Evolutionary conservation across 1,139 yeast species (phyloP), one percentile per base, ranked within the genome.

Genomic region (Magnusiomyces ingens): DNA sequence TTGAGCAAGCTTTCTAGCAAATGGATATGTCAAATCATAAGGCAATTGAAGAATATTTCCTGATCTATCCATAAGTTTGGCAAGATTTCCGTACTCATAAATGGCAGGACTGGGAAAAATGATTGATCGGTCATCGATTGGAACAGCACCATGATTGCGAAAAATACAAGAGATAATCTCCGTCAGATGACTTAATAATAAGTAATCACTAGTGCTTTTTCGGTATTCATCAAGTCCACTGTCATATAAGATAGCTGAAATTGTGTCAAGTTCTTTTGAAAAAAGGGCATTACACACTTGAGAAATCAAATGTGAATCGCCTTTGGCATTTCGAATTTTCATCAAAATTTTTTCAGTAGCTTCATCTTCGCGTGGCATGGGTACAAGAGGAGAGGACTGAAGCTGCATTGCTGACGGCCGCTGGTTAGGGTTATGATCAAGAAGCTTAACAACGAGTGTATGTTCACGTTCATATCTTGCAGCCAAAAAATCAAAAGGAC

Each of bases 261-360:
- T 95, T 56, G 85, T 74, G 67, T 84, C 84, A 60, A 88, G 84
- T 0, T 96, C 90, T 60, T 88, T 94, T 29, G 85, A 76, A 66
- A 93, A 93, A 44, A 93, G 71, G 0, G 94, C 85, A 57, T 84
- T 87, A 64, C 96, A 78, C 0, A 93, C 96, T 67, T 89, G 95
- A 59, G 83, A 88, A 61, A 91, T 93, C 95, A 96, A 89, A 0
- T 96, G 93, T 0, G 96, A 88, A 0, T 94, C 84, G 0, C 96
- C 94, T 50, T 63, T 63, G 3, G 71, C 62, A 64, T 89, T 93
- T 0, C 94, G 86, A 57, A 93, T 71, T 36, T 93, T 86, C 58
- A 83, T 82, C 57, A 94, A 72, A 0, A 96, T 96, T 64, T 90
- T 96, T 63, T 87, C 85, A 56, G 93, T 85, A 11, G 89, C 80